Conservation (phyloP, 495 filamentous ascomycete species). For the Polyplosphaeria fusca region DNA sequence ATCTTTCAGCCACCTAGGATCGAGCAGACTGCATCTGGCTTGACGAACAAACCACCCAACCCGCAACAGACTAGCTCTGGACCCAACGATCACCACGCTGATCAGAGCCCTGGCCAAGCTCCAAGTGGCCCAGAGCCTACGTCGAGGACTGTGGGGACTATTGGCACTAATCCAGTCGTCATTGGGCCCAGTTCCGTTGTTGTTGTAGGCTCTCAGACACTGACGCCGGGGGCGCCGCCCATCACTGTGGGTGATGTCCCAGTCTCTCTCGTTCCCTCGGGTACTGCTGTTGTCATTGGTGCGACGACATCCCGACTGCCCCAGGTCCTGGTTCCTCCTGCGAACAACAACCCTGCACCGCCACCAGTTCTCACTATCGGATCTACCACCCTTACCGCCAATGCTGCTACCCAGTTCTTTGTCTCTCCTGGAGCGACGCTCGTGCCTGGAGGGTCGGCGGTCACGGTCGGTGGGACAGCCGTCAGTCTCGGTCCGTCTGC, state of each 20-base stretch:
- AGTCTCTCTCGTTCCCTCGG: slow-evolving; percentile 33
- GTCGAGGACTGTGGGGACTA: slow-evolving; percentile 12
- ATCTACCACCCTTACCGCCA: slow-evolving; percentile 34
- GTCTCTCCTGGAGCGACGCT: slow-evolving; percentile 34
- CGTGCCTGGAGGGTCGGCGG: slow-evolving; percentile 36
- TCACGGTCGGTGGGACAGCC: slow-evolving; percentile 29
- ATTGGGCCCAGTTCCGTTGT: slow-evolving; percentile 23
- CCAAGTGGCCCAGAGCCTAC: slow-evolving; percentile 5
- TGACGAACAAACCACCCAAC: background rate
- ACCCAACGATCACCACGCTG: background rate
- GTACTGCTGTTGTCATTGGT: slow-evolving; percentile 30
- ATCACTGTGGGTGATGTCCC: slow-evolving; percentile 32
- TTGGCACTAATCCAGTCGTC: slow-evolving; percentile 18
- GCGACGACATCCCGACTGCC: slow-evolving; percentile 27
- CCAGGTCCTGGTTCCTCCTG: background rate
- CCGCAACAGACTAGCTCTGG: background rate
- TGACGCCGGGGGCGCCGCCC: slow-evolving; percentile 31
- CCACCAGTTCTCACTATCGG: slow-evolving; percentile 39
- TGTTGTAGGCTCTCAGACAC: slow-evolving; percentile 30
- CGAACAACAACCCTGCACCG: slow-evolving; percentile 7
- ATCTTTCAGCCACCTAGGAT: background rate
- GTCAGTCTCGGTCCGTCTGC: slow-evolving; percentile 28
- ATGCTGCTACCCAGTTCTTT: slow-evolving; percentile 41
- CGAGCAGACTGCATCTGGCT: background rate
- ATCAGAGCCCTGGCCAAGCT: background rate